These are phyloP conservation scores for Wolfiporia cocos DNA, from an alignment of 1,284 basidiomycete genomes.

Conservation along the genomic window DNA sequence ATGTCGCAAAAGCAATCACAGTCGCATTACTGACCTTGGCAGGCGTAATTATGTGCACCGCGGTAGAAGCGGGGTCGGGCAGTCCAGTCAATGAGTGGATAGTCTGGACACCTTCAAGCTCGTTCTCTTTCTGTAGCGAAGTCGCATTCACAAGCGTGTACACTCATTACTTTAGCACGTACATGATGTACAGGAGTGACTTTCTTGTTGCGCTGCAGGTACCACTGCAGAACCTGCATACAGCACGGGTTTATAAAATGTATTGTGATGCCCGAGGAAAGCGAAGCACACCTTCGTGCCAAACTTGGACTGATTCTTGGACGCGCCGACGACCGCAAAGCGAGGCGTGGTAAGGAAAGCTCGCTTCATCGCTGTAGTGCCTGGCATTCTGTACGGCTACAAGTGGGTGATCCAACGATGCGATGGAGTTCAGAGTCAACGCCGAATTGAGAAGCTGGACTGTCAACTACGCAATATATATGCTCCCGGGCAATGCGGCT, in stretches of 20 bases:
- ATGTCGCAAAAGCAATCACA: neutral
- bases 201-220: slow-evolving; percentile 50
- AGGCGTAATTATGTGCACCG: too few species aligned
- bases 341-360: slow-evolving; percentile 53
- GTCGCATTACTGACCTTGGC: too few species aligned
- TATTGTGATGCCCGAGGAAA: too few species aligned
- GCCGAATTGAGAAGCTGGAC: too few species aligned
- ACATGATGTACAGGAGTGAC: slow-evolving; percentile 72
- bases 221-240: slow-evolving; percentile 81
- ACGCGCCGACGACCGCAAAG: slow-evolving; percentile 77
- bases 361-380: slow-evolving; percentile 36
- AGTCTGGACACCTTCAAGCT: slow-evolving; percentile 57
- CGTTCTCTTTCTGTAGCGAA: slow-evolving; percentile 49
- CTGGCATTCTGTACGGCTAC: slow-evolving; percentile 18
- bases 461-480: too few species aligned
- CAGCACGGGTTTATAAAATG: too few species aligned
- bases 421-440: too few species aligned
- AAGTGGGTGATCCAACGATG: too few species aligned
- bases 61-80: slow-evolving; percentile 61
- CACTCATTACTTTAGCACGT: slow-evolving; percentile 12
- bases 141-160: too few species aligned
- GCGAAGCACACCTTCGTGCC: slow-evolving; percentile 56
- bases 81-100: slow-evolving; percentile 52
- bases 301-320: slow-evolving; percentile 69
- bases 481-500: too few species aligned